Conservation (phyloP, 345 rosid species). For the Moringa oleifera region DNA sequence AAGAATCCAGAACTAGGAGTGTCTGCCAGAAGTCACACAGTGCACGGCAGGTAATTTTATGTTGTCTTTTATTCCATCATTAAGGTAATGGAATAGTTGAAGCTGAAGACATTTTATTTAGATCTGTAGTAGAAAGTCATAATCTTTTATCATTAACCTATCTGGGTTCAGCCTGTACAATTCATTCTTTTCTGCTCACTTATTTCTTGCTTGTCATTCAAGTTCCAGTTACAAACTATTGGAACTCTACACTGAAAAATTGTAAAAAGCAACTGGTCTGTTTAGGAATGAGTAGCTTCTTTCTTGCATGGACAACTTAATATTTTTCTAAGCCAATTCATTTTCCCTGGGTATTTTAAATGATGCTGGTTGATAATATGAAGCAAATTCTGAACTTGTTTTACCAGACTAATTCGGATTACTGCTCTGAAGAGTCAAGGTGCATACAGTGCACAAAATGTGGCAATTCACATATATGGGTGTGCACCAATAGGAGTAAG, state of each 20-base stretch:
- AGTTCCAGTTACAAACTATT: neutral
- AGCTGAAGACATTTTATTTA: too few relatives aligned
- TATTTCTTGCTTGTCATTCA: too few relatives aligned
- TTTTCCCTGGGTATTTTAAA: conserved; percentile 4
- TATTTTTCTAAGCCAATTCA: conserved; percentile 6
- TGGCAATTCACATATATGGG: conserved; percentile 88
- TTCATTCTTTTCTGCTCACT: neutral
- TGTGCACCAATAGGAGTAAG: conserved; percentile 82
- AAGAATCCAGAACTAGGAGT: conserved; percentile 66
- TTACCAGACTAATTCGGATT: conserved; percentile 53
- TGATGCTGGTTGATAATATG: neutral
- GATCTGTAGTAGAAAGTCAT: too few relatives aligned
- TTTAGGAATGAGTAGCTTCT: neutral
- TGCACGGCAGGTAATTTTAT: conserved; percentile 51
- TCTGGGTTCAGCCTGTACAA: too few relatives aligned
- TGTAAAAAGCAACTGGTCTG: neutral
- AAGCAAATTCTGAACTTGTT: conserved; percentile 4
- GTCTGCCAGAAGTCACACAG: conserved; percentile 59
- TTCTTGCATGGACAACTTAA: neutral
- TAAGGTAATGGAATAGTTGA: too few relatives aligned
- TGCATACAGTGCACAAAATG: conserved; percentile 95
- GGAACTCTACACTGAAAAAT: neutral
- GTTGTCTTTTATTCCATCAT: neutral
- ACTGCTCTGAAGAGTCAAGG: conserved; percentile 87
- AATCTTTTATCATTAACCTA: neutral